phyloP scores from a whole-genome alignment of 352 stramenopile species.

The Phytophthora aleatoria region DNA sequence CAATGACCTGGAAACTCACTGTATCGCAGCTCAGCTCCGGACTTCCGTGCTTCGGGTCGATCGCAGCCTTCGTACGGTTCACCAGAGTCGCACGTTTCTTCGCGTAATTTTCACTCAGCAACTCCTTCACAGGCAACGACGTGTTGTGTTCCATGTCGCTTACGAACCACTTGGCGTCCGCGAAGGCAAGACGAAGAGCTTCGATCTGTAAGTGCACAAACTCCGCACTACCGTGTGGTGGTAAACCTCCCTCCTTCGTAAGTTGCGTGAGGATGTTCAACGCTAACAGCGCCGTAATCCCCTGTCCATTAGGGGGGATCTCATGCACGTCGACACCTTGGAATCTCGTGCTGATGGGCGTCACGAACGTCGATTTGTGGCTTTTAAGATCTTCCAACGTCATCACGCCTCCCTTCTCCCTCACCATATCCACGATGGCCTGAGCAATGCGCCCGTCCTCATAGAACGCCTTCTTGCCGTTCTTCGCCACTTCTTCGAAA shows the following conservation, averaged over 20 bases:
- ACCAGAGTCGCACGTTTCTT: conserved; percentile 56
- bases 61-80: conserved; percentile 41
- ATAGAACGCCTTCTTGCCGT: conserved; percentile 91
- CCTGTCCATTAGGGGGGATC: conserved; percentile 95
- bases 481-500: conserved; percentile 83
- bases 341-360: conserved; percentile 91
- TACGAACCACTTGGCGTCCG: conserved; percentile 89
- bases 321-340: conserved; percentile 91
- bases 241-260: conserved; percentile 41
- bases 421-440: conserved; percentile 87
- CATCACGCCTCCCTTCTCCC: conserved; percentile 67
- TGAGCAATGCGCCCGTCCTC: conserved; percentile 80
- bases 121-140: conserved; percentile 55
- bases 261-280: conserved; percentile 91
- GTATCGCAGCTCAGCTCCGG: conserved; percentile 87
- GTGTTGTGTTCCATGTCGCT: conserved; percentile 75
- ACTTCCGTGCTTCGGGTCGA: conserved; percentile 64
- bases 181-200: conserved; percentile 93
- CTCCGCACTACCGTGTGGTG: conserved; percentile 58
- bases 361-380: conserved; percentile 90
- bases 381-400: conserved; percentile 84
- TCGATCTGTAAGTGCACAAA: conserved; percentile 93
- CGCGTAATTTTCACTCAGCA: conserved; percentile 85
- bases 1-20: conserved; percentile 97
- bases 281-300: conserved; percentile 95